Conservation (phyloP, 768 basidiomycete genomes). For the Trametopsis cervina region DNA sequence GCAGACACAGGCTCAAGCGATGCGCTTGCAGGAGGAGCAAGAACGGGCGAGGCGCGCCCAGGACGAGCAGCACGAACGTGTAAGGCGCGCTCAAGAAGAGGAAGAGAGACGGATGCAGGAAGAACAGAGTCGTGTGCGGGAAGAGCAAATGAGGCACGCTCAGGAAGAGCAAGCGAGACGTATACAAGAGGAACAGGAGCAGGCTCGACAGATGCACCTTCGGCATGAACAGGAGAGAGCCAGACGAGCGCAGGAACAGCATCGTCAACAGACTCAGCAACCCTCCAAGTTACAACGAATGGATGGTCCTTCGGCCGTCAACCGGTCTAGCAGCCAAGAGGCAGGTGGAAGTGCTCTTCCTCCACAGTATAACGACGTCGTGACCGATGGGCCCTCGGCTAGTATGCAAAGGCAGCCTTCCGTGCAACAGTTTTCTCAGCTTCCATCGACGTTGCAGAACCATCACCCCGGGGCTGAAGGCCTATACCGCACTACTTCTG, state of each 20-base stretch:
- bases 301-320: too few relatives aligned
- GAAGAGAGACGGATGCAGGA: too few relatives aligned
- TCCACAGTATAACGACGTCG: background rate
- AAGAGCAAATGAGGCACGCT: too few relatives aligned
- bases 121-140: too few relatives aligned
- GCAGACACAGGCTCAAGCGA: background rate
- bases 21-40: background rate
- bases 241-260: background rate
- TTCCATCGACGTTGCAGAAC: background rate
- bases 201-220: slow-evolving; percentile 28
- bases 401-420: background rate
- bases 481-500: slow-evolving; percentile 8
- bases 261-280: background rate
- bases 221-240: background rate
- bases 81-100: background rate
- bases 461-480: background rate
- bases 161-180: background rate
- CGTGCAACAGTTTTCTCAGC: background rate
- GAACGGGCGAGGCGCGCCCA: background rate
- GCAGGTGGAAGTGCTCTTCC: too few relatives aligned
- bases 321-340: too few relatives aligned
- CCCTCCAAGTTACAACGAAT: background rate
- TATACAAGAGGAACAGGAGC: slow-evolving; percentile 9
- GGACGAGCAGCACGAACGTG: background rate
- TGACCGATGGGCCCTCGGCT: background rate